Evolutionary conservation across 495 filamentous ascomycete species (phyloP), one percentile per base, ranked within the genome.

Genomic region (Pyrenopolyporus hunteri): DNA sequence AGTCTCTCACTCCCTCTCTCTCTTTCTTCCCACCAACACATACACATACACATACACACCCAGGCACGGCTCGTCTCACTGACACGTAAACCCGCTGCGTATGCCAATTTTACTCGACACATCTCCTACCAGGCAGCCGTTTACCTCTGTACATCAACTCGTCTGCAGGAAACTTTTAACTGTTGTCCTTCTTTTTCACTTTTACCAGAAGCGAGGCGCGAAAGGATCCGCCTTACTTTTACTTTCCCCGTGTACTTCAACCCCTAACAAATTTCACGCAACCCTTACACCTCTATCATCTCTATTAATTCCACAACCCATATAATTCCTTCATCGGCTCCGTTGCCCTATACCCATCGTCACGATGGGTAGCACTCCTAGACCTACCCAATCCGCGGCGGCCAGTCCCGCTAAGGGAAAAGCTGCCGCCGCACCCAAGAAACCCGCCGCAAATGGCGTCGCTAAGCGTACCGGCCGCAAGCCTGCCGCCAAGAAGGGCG

Each of bases 381-480:
- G 66, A 40, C 57, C 57, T 59, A 54, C 47, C 57, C 61, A 68
- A n/a, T 73, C 70, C 19, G 61, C 59, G 63, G 71, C 60, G 43
- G 62, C 70, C n/a, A 63, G 68, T 42, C 70, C 76, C 14, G 57
- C 61, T 8, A 71, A 70, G 54, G 70, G 59, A 43, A 70, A 70
- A 47, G 66, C 55, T 26, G 49, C 43, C 31, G 43, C 50, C 14
- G 31, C 43, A 11, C 25, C 23, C 7, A 70, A 66, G 51, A 67
- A 70, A 35, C 13, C 50, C 9, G 17, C 54, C n/a, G 52, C 55
- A 6, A 64, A 46, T 59, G 66, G 69, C 16, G 56, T 64, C 20
- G 56, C 67, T 31, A 74, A 66, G 53, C 63, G 69, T 32, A 47
- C 70, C 20, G 56, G 28, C 20, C 53, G 53, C 49, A 79, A 77